Evolutionary conservation across 1,284 basidiomycete genomes (phyloP).

Genomic region (Ceratorhiza oryzae-sativae): DNA sequence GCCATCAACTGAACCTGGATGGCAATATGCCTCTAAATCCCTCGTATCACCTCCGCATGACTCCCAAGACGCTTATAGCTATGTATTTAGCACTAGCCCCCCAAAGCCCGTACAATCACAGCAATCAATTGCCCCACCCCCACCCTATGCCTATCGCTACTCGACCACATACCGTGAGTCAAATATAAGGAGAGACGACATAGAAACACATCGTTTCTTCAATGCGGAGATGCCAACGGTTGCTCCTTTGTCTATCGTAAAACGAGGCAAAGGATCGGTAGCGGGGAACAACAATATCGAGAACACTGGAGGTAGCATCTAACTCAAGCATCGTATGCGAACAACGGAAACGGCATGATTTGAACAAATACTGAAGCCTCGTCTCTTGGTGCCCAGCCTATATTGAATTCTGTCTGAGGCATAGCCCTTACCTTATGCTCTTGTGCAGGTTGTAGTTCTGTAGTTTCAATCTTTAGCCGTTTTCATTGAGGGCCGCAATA

Average conservation of each 20-base stretch:
- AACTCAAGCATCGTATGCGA: background rate
- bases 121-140: background rate
- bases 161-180: background rate
- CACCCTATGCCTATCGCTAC: conserved; percentile 17
- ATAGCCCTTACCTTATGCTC: too few species aligned
- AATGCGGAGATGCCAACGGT: background rate
- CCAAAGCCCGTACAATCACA: background rate
- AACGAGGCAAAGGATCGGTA: background rate
- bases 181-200: background rate
- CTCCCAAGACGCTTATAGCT: conserved; percentile 24
- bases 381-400: too few species aligned
- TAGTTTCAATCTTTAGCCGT: too few species aligned
- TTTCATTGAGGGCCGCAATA: too few species aligned
- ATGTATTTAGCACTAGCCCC: conserved; percentile 18
- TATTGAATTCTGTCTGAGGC: too few species aligned
- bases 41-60: background rate
- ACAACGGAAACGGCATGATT: too few species aligned
- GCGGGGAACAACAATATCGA: background rate
- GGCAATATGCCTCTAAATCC: background rate
- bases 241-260: conserved; percentile 10
- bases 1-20: background rate
- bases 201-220: background rate
- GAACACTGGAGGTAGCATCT: background rate
- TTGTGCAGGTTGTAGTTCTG: too few species aligned
- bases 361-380: too few species aligned